These are phyloP conservation scores for Crithidia sp. DNA, from an alignment of 208 protist genomes.

Conservation along the genomic window DNA sequence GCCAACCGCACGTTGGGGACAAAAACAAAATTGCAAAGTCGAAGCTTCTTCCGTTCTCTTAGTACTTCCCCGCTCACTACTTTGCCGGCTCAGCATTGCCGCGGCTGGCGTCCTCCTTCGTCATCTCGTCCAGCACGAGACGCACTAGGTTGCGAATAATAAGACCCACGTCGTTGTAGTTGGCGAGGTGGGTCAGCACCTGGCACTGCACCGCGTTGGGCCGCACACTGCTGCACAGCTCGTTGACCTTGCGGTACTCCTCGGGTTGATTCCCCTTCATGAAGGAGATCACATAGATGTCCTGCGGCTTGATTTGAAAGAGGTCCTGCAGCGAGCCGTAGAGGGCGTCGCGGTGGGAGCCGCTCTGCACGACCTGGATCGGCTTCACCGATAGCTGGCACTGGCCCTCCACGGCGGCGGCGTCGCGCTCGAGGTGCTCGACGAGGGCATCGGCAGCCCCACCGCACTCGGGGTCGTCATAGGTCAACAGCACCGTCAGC, in stretches of 20 bases:
- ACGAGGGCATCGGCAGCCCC: slow-evolving; percentile 85
- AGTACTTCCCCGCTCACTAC: not conserved
- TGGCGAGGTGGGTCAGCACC: slow-evolving; percentile 81
- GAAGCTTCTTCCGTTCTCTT: too few species aligned
- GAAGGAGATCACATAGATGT: slow-evolving; percentile 83
- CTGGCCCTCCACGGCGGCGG: slow-evolving; percentile 38
- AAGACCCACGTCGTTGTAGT: slow-evolving; percentile 85
- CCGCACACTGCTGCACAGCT: slow-evolving; percentile 76
- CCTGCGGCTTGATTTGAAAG: slow-evolving; percentile 72
- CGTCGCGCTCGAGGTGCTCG: slow-evolving; percentile 78
- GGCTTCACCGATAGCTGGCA: slow-evolving; percentile 73
- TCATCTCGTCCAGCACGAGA: slow-evolving; percentile 74
- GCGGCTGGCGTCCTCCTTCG: slow-evolving; percentile 15
- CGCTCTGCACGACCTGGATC: slow-evolving; percentile 62
- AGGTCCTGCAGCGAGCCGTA: slow-evolving; percentile 76
- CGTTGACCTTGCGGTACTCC: slow-evolving; percentile 80
- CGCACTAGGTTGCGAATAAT: slow-evolving; percentile 87
- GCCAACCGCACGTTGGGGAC: too few species aligned
- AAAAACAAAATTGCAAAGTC: not conserved
- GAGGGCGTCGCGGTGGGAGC: slow-evolving; percentile 76
- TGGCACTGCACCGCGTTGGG: slow-evolving; percentile 65
- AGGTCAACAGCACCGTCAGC: slow-evolving; percentile 79
- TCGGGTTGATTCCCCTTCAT: slow-evolving; percentile 82
- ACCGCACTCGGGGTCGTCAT: slow-evolving; percentile 89
- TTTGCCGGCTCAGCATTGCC: slow-evolving; percentile 4